Evolutionary conservation across 2,329 filamentous ascomycete genomes (phyloP).

Genomic region (Fusarium algeriense): DNA sequence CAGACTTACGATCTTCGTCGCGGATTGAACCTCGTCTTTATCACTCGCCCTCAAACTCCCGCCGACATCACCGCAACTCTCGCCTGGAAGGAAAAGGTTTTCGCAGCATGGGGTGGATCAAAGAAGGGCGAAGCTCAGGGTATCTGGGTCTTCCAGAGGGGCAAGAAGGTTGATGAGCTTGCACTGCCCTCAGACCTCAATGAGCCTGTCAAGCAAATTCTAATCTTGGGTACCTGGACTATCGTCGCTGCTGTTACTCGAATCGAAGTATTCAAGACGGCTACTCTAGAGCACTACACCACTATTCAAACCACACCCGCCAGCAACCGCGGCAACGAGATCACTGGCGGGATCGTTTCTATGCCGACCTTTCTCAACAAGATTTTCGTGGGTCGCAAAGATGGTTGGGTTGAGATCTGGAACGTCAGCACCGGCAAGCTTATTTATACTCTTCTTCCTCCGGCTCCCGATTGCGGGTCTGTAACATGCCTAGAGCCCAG

Average conservation of each 20-base stretch:
- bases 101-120: constrained; percentile 87
- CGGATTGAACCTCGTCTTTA: constrained; percentile 91
- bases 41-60: constrained; percentile 91
- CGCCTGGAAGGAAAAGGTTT: constrained; percentile 87
- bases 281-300: constrained; percentile 89
- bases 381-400: constrained; percentile 86
- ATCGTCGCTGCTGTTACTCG: constrained; percentile 80
- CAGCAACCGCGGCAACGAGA: constrained; percentile 70
- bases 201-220: constrained; percentile 80
- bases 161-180: constrained; percentile 84
- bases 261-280: constrained; percentile 90
- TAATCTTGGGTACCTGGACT: constrained; percentile 93
- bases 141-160: constrained; percentile 92
- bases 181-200: constrained; percentile 73
- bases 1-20: constrained; percentile 96
- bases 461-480: constrained; percentile 76
- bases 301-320: constrained; percentile 74
- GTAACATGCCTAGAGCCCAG: constrained; percentile 91
- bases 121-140: constrained; percentile 69
- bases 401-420: constrained; percentile 97
- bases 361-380: constrained; percentile 98
- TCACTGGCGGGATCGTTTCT: constrained; percentile 83
- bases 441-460: constrained; percentile 88
- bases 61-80: constrained; percentile 85
- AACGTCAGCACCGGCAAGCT: constrained; percentile 93